phyloP scores from a whole-genome alignment of 2,329 filamentous ascomycete genomes.

The Periconia sp. region DNA sequence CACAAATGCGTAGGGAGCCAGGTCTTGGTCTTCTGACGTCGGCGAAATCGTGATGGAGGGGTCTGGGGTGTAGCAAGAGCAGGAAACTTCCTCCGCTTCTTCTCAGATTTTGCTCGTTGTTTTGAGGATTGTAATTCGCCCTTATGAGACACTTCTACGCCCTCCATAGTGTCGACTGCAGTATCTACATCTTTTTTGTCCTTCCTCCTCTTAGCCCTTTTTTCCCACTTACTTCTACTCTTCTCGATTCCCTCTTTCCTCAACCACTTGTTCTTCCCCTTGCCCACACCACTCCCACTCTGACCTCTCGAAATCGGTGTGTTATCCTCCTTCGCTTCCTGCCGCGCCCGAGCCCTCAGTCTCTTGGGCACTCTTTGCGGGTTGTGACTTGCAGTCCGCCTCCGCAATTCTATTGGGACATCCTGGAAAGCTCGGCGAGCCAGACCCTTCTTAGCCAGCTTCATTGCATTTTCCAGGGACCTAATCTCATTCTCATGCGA shows the following conservation, averaged over 20 bases:
- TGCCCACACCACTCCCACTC: conserved; percentile 63
- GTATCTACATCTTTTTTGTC: conserved; percentile 31
- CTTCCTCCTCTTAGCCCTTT: conserved; percentile 58
- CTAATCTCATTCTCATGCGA: conserved; percentile 89
- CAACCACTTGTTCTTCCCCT: conserved; percentile 56
- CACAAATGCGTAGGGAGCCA: conserved; percentile 96
- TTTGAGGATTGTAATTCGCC: conserved; percentile 9
- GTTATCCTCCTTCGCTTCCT: conserved; percentile 86
- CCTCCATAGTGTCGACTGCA: conserved; percentile 37
- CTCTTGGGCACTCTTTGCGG: conserved; percentile 85
- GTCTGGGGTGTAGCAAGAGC: conserved; percentile 68
- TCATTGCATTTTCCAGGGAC: conserved; percentile 82
- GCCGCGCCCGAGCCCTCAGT: conserved; percentile 70
- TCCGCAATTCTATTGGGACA: conserved; percentile 81
- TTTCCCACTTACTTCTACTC: conserved; percentile 66
- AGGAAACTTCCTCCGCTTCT: conserved; percentile 74
- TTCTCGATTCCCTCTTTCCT: conserved; percentile 78
- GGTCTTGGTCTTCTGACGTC: conserved; percentile 85
- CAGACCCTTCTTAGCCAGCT: conserved; percentile 68
- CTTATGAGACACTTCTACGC: conserved; percentile 28
- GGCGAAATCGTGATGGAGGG: conserved; percentile 76
- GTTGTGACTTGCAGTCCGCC: conserved; percentile 94
- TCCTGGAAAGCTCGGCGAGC: conserved; percentile 85
- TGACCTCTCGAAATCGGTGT: conserved; percentile 77
- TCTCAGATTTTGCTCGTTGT: conserved; percentile 48